Conservation (phyloP, 495 filamentous ascomycete genomes). For the Platismatia glauca region DNA sequence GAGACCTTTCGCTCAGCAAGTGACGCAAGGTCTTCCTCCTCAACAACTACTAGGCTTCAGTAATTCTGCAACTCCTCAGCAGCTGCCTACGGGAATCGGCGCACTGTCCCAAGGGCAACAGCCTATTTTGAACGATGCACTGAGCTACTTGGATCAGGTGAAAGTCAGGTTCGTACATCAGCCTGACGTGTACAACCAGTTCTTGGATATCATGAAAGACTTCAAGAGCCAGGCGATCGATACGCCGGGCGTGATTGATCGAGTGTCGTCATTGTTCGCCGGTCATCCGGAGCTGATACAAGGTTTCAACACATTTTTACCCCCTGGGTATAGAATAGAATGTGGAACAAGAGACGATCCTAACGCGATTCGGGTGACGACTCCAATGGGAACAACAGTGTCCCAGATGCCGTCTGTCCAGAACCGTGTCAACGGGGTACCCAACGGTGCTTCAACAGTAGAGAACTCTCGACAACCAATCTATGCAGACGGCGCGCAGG, state of each 20-base stretch:
- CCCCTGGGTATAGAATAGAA: slow-evolving; percentile 94
- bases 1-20: slow-evolving; percentile 56
- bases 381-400: slow-evolving; percentile 70
- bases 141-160: slow-evolving; percentile 97
- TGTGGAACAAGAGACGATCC: slow-evolving; percentile 87
- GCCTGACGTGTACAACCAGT: slow-evolving; percentile 96
- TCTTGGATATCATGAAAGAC: slow-evolving; percentile 99
- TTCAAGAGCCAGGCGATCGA: slow-evolving; percentile 99
- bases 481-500: slow-evolving; percentile 22
- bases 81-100: slow-evolving; percentile 46
- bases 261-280: slow-evolving; percentile 92
- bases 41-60: slow-evolving; percentile 54
- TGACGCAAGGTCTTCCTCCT: slow-evolving; percentile 43
- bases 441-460: slow-evolving; percentile 13
- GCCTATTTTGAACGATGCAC: slow-evolving; percentile 90
- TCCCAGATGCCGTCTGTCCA: slow-evolving; percentile 25
- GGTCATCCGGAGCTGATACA: slow-evolving; percentile 95
- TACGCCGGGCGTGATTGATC: slow-evolving; percentile 94
- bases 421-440: slow-evolving; percentile 14
- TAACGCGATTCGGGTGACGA: slow-evolving; percentile 93
- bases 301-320: slow-evolving; percentile 97
- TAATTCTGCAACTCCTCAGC: slow-evolving; percentile 35
- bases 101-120: slow-evolving; percentile 76
- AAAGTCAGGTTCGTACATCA: slow-evolving; percentile 97
- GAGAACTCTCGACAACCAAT: slow-evolving; percentile 20